These are phyloP conservation scores for Alternaria gaisen DNA, from an alignment of 2,329 filamentous ascomycete species.

Conservation along the genomic window DNA sequence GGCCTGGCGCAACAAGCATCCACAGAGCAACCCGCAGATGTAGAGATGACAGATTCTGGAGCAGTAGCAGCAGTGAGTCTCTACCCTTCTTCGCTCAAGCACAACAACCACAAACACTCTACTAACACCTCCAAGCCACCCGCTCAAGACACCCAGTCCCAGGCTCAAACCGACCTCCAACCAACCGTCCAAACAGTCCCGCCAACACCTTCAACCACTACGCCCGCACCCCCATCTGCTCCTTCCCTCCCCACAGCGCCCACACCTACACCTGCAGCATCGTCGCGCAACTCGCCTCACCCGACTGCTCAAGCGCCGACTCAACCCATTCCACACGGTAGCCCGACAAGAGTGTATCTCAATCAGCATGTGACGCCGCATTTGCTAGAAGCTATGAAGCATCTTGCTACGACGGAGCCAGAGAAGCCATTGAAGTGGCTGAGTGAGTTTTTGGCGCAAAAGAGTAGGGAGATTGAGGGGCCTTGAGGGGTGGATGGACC, in stretches of 20 bases:
- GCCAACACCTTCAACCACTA: conserved; percentile 12
- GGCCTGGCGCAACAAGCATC: conserved; percentile 19
- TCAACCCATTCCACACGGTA: conserved; percentile 57
- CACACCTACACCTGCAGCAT: conserved; percentile 24
- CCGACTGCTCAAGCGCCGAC: conserved; percentile 42
- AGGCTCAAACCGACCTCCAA: not conserved
- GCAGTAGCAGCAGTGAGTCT: conserved; percentile 17
- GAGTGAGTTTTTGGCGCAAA: conserved; percentile 57
- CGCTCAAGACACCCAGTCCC: not conserved
- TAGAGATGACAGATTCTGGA: conserved; percentile 43
- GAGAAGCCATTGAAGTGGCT: conserved; percentile 62
- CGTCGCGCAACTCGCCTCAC: conserved; percentile 49
- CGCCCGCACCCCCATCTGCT: conserved; percentile 10
- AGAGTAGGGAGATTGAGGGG: conserved; percentile 60
- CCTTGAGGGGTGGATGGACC: conserved; percentile 10
- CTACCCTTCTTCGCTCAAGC: not conserved
- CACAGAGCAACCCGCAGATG: conserved; percentile 26
- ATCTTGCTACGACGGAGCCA: conserved; percentile 59
- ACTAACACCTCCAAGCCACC: conserved; percentile 1
- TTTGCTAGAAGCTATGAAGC: conserved; percentile 62
- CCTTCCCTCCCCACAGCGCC: conserved; percentile 11
- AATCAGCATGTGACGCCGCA: conserved; percentile 61
- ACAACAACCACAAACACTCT: not conserved
- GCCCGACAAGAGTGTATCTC: conserved; percentile 59
- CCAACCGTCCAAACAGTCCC: conserved; percentile 22